Evolutionary conservation across 2,329 filamentous ascomycete genomes (phyloP), one percentile per base, ranked within the genome.

Genomic region (Botrytis pseudocinerea): DNA sequence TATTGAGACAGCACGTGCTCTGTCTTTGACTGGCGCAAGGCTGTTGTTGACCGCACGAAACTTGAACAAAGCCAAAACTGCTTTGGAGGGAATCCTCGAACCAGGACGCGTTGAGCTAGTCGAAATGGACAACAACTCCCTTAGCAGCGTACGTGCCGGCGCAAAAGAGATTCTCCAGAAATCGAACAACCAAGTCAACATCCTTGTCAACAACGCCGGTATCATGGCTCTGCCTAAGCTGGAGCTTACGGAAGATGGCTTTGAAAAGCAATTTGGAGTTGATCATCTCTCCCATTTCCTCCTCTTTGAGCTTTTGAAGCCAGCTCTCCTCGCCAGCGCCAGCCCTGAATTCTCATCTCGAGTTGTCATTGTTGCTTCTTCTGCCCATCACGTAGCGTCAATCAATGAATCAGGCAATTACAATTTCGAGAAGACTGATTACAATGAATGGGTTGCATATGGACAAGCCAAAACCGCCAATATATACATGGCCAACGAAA

Each of bases 261-360:
- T 84, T 76, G 87, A 89, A 75, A 78, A 78, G 0, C 85, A 88
- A 72, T 84, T 88, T 73, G 86, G 83, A 60, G 84, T 82, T 18
- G 88, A 88, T 77, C 84, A 88, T 76, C 80, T 89, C 5, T 82
- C 80, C 25, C 85, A 88, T 75, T 89, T 88, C 79, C 82, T 88
- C 0, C 82, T 89, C n/a, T 85, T 87, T 76, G 79, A 85, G 38
- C 82, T 87, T 4, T 81, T 89, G 28, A 84, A 84, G 32, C 78
- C 82, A 0, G 76, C 81, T 0, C 78, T 89, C 12, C 77, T 87
- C 0, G 76, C 81, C 0, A 81, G 81, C 2, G 76, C 82, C 5
- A 83, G 82, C 0, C 78, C 83, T 0, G 74, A 77, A 0, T 86
- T 84, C 72, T 78, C 82, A 10, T 86, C 84, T 0, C 83, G 87